A percentile compares a stretch with the other conserved stretches of the same genome.
Evolutionary conservation across 139 green algal genomes (phyloP).

Genomic region (Nannochloris sp.): DNA sequence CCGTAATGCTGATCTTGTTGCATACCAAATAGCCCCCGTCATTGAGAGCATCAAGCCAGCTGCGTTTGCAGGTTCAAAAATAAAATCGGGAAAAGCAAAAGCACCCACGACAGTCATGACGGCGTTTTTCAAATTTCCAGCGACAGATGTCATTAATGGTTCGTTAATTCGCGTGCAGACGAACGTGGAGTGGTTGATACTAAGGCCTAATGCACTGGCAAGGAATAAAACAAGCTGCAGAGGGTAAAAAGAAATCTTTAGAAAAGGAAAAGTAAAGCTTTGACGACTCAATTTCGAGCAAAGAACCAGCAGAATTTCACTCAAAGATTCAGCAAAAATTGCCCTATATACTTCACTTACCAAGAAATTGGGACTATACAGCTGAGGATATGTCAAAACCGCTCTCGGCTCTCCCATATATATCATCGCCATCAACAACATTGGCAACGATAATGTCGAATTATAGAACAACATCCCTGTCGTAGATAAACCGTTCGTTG

Average conservation of each 20-base stretch:
- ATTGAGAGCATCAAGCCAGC: constrained; percentile 47
- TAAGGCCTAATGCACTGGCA: constrained; percentile 45
- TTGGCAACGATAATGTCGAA: constrained; percentile 24
- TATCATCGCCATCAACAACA: constrained; percentile 13
- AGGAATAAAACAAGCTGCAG: constrained; percentile 28
- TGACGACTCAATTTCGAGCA: not conserved
- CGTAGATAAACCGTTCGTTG: constrained; percentile 20
- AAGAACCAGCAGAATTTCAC: constrained; percentile 14
- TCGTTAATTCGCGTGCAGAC: constrained; percentile 67
- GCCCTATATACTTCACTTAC: not conserved
- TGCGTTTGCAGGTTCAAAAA: constrained; percentile 43
- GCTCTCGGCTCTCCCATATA: not conserved
- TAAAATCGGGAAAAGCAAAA: constrained; percentile 59
- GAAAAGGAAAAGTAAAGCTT: not conserved
- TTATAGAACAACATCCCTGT: constrained; percentile 41
- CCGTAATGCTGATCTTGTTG: constrained; percentile 30
- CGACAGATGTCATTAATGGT: constrained; percentile 57
- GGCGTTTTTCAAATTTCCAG: constrained; percentile 65
- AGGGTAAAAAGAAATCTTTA: not conserved
- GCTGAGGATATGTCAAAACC: constrained; percentile 10
- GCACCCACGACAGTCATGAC: constrained; percentile 58
- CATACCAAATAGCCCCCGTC: constrained; percentile 52
- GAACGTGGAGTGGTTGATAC: constrained; percentile 63
- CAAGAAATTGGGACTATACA: constrained; percentile 14
- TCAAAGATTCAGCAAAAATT: constrained; percentile 2